phyloP scores from a whole-genome alignment of 2,329 filamentous ascomycete species.

The Pestalotiopsis sp. region DNA sequence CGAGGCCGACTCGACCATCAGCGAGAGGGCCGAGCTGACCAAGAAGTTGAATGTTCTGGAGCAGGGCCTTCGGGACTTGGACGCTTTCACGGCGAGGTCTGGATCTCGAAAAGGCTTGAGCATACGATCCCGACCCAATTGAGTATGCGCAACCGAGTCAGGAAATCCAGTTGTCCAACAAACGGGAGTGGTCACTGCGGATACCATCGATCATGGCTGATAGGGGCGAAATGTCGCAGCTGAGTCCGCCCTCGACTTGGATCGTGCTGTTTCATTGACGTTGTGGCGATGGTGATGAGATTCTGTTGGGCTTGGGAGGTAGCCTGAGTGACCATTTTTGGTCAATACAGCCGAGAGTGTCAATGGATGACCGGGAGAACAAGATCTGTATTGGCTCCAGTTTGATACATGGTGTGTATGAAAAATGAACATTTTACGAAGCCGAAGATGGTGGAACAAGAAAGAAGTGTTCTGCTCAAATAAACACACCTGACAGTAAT shows the following conservation, averaged over 20 bases:
- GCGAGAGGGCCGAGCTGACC: constrained; percentile 19
- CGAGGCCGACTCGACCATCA: constrained; percentile 25
- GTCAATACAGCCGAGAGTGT: not conserved
- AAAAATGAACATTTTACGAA: not conserved
- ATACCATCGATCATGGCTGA: too few relatives aligned
- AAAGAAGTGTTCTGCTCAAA: not conserved
- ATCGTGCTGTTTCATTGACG: not conserved
- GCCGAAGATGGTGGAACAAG: not conserved
- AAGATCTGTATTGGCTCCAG: not conserved
- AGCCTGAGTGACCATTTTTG: not conserved
- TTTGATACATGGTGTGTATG: not conserved
- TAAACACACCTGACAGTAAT: not conserved
- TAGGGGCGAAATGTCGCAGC: not conserved
- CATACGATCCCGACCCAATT: not conserved
- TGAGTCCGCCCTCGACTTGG: not conserved
- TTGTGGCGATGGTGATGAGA: not conserved
- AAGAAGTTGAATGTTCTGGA: constrained; percentile 26
- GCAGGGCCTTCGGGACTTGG: constrained; percentile 25
- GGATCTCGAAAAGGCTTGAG: constrained; percentile 6
- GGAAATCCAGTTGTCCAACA: not conserved
- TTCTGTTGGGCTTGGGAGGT: not conserved
- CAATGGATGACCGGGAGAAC: not conserved
- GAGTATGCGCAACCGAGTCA: not conserved
- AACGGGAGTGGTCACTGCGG: not conserved
- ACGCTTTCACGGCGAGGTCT: constrained; percentile 23